phyloP scores from a whole-genome alignment of 2,329 filamentous ascomycete species.

The Lizonia empirigonia region DNA sequence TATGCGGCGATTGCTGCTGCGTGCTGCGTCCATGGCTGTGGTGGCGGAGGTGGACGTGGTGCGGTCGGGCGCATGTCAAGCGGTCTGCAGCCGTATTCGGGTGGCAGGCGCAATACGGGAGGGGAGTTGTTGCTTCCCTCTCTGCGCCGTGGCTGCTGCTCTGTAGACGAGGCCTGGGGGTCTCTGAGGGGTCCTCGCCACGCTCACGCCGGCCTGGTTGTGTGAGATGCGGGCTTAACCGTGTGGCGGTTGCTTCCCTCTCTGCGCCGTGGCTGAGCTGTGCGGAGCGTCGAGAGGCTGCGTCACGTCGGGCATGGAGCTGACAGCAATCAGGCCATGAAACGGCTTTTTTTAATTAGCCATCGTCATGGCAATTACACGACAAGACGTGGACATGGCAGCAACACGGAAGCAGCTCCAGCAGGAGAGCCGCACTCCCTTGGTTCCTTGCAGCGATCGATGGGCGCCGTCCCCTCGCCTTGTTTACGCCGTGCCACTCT shows the following conservation, averaged over 20 bases:
- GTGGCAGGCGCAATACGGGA: slow-evolving; percentile 14
- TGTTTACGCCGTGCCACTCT: slow-evolving; percentile 10
- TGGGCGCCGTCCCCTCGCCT: slow-evolving; percentile 9
- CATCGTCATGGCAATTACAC: slow-evolving; percentile 18
- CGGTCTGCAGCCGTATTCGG: slow-evolving; percentile 19
- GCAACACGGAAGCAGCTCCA: slow-evolving; percentile 1
- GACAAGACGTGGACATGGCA: neutral
- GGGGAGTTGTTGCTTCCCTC: slow-evolving; percentile 31
- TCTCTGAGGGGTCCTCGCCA: neutral
- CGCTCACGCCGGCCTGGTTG: slow-evolving; percentile 2
- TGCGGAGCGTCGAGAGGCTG: slow-evolving; percentile 7
- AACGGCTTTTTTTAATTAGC: slow-evolving; percentile 19
- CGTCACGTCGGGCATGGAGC: slow-evolving; percentile 18
- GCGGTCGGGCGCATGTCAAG: slow-evolving; percentile 37
- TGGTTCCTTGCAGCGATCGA: slow-evolving; percentile 16
- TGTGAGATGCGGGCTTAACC: neutral
- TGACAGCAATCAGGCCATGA: slow-evolving; percentile 14
- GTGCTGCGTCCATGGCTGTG: slow-evolving; percentile 38
- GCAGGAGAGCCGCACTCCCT: slow-evolving; percentile 7
- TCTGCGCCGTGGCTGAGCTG: too few relatives aligned
- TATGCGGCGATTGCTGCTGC: slow-evolving; percentile 47
- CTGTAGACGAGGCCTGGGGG: neutral
- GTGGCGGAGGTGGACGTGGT: slow-evolving; percentile 1
- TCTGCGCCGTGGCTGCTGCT: slow-evolving; percentile 12
- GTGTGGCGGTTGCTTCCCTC: slow-evolving; percentile 17